Base-by-base conservation (phyloP, 192 early-diverging fungal genomes). In the Coemansia brasiliensis region DNA sequence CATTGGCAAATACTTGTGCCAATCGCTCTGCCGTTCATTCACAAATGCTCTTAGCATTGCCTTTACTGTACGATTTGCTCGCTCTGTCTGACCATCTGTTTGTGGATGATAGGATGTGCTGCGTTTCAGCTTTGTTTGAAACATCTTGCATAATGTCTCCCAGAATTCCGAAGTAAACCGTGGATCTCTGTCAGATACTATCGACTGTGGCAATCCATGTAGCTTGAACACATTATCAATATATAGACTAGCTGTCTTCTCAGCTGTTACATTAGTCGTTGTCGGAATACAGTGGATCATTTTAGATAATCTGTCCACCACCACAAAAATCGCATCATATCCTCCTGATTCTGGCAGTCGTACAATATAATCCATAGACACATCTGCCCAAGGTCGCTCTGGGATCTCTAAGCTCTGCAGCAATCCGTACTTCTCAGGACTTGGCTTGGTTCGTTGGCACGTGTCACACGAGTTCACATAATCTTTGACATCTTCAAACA, bases 21-120 rank as follows among this genome's bases (percentile, higher is more conserved):
- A 67, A 16, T 60, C 39, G 1, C 22, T 42, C 43, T 67, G 57
- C 17, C 32, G 5, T 7, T 13, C 20, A 11, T 59, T 55, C 3
- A 53, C 21, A 40, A 55, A 39, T 2, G 39, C 6, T 26, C 17
- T 20, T n/a, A 67, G 38, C 52, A 67, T 60, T 0, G 27, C 40
- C 25, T 67, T 55, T 5, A 67, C 13, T 5, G 44, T 18, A 13
- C 45, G 20, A 43, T 59, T 67, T 13, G 52, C 49, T 4, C 16
- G n/a, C 50, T 66, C 57, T 3, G 51, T 59, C 40, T 66, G 56
- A 1, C 64, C 56, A 25, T 59, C 64, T 49, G 64, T 59, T 42
- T 59, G 51, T 20, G 56, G 45, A 39, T 58, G 64, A 8, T 25
- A 8, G 2, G 56, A 29, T 4, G 55, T 59, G 27, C 55, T 52